A percentile compares a stretch with the other conserved stretches of the same genome.
Conservation (phyloP, 768 basidiomycete species). For the Tylopilus sp. region DNA sequence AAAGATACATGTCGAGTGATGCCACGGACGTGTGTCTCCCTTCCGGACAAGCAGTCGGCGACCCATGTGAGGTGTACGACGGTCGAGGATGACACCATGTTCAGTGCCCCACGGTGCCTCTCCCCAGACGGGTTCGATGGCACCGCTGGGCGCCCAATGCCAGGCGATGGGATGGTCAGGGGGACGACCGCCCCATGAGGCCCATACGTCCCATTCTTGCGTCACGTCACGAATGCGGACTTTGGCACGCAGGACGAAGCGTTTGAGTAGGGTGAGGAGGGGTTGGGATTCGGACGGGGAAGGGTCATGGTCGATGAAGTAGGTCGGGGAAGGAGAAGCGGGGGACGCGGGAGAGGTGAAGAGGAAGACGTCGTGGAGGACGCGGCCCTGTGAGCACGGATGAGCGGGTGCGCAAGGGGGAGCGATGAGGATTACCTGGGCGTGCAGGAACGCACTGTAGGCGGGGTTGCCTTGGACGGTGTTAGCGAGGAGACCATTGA, state of each 20-base stretch:
- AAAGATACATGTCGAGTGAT: not conserved
- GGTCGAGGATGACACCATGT: slow-evolving; percentile 53
- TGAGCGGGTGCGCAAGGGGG: not conserved
- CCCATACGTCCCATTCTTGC: slow-evolving; percentile 77
- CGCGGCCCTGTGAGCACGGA: slow-evolving; percentile 60
- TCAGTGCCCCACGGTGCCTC: slow-evolving; percentile 52
- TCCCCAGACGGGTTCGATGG: slow-evolving; percentile 74
- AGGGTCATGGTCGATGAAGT: slow-evolving; percentile 71
- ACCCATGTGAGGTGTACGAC: slow-evolving; percentile 78
- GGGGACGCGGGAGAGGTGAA: slow-evolving; percentile 53
- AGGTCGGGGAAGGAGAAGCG: slow-evolving; percentile 45
- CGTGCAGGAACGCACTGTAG: slow-evolving; percentile 73
- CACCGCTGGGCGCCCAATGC: slow-evolving; percentile 65
- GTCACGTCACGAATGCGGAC: slow-evolving; percentile 80
- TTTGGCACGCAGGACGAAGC: slow-evolving; percentile 84
- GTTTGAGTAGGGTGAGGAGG: slow-evolving; percentile 70
- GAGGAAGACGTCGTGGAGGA: slow-evolving; percentile 86
- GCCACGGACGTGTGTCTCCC: slow-evolving; percentile 67
- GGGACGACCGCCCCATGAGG: slow-evolving; percentile 61
- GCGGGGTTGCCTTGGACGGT: slow-evolving; percentile 48
- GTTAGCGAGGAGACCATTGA: slow-evolving; percentile 71
- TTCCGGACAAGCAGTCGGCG: slow-evolving; percentile 64
- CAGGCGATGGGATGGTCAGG: slow-evolving; percentile 43
- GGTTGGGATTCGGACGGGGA: slow-evolving; percentile 56
- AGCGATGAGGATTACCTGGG: slow-evolving; percentile 58